These are phyloP conservation scores for Cryphonectria parasitica DNA, from an alignment of 2,329 filamentous ascomycete genomes.

Conservation along the genomic window DNA sequence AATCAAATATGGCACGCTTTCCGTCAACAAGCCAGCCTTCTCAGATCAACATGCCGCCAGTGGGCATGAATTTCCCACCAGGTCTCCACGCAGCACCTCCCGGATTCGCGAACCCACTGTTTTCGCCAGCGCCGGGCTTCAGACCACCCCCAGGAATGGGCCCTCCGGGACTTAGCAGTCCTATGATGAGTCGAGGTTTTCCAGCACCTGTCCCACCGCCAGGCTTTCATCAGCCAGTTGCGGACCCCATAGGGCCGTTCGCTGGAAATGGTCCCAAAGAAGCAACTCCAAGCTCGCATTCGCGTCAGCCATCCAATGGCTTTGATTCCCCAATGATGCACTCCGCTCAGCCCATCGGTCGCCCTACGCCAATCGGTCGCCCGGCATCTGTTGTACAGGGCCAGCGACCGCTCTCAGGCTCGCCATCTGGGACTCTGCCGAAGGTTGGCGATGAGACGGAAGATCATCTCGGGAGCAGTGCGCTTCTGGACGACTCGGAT, in stretches of 20 bases:
- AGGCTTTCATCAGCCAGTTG: constrained; percentile 53
- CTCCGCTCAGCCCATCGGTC: constrained; percentile 73
- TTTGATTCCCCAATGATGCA: constrained; percentile 60
- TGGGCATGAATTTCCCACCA: constrained; percentile 62
- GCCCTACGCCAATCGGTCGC: constrained; percentile 85
- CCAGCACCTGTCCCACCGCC: constrained; percentile 53
- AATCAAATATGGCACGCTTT: constrained; percentile 51
- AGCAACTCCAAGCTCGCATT: constrained; percentile 60
- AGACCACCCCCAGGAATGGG: constrained; percentile 51
- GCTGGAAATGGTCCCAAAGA: constrained; percentile 40
- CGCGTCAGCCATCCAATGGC: constrained; percentile 74
- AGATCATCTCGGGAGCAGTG: constrained; percentile 86
- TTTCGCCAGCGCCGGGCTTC: constrained; percentile 47
- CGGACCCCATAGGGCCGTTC: constrained; percentile 46
- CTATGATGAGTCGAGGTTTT: constrained; percentile 48
- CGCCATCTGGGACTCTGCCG: constrained; percentile 39
- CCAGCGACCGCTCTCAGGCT: constrained; percentile 42
- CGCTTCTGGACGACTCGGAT: constrained; percentile 77
- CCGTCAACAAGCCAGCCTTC: constrained; percentile 41
- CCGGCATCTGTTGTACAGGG: constrained; percentile 73
- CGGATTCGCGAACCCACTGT: constrained; percentile 58
- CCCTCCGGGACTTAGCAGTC: constrained; percentile 56
- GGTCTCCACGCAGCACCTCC: constrained; percentile 44
- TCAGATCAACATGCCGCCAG: constrained; percentile 59
- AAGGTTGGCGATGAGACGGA: constrained; percentile 72